Conservation (phyloP, 2,329 filamentous ascomycete genomes). For the Ophiostoma sp. region DNA sequence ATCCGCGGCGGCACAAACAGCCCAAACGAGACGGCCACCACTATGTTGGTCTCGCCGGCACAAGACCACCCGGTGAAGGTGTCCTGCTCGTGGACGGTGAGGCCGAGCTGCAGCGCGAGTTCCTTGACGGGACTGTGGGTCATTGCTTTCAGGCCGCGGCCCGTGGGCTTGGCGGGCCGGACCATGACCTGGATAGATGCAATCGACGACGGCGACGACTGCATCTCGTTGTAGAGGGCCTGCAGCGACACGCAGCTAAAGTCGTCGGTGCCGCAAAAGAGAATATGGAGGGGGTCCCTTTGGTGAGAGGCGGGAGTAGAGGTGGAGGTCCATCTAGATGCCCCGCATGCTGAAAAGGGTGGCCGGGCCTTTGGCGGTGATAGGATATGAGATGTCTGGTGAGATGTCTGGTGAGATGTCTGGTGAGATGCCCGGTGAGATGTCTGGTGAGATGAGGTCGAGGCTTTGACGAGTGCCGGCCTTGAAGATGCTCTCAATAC, state of each 20-base stretch:
- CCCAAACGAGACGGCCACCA: constrained; percentile 92
- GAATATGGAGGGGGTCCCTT: constrained; percentile 65
- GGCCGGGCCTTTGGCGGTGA: background rate
- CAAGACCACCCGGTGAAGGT: constrained; percentile 68
- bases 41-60: constrained; percentile 57
- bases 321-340: background rate
- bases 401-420: background rate
- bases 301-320: background rate
- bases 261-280: constrained; percentile 91
- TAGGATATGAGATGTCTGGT: background rate
- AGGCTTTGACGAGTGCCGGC: no score
- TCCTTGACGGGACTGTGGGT: constrained; percentile 53
- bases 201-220: constrained; percentile 47
- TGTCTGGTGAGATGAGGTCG: background rate
- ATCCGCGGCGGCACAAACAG: constrained; percentile 78
- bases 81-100: constrained; percentile 69
- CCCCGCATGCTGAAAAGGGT: background rate
- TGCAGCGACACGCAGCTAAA: constrained; percentile 77
- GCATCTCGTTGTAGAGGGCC: constrained; percentile 57
- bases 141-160: constrained; percentile 66
- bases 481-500: background rate
- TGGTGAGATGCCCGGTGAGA: background rate
- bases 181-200: constrained; percentile 81
- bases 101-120: constrained; percentile 55
- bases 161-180: constrained; percentile 69